Conservation (phyloP, 2,329 filamentous ascomycete species). For the Dothiorella sarmentorum region DNA sequence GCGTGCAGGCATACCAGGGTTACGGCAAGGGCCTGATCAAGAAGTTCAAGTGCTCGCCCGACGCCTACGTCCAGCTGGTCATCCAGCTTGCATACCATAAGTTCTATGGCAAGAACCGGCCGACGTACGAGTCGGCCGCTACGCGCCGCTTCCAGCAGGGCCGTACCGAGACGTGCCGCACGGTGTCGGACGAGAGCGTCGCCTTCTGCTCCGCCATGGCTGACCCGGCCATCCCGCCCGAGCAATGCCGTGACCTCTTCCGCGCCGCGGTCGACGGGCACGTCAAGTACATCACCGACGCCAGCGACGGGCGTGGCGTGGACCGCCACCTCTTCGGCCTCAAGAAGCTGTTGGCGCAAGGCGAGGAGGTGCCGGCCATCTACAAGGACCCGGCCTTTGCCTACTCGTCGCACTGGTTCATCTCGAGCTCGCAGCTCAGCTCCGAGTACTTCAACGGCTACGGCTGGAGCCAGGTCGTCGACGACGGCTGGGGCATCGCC, state of each 20-base stretch:
- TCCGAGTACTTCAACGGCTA: slow-evolving; percentile 99
- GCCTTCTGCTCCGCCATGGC: slow-evolving; percentile 86
- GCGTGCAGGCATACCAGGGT: slow-evolving; percentile 92
- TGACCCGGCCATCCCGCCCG: slow-evolving; percentile 61
- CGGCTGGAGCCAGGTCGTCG: slow-evolving; percentile 96
- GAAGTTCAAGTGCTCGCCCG: slow-evolving; percentile 97
- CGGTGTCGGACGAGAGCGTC: slow-evolving; percentile 85
- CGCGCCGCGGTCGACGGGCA: slow-evolving; percentile 77
- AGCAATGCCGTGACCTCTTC: slow-evolving; percentile 71
- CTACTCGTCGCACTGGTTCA: slow-evolving; percentile 85
- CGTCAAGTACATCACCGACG: slow-evolving; percentile 84
- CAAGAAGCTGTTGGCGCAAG: slow-evolving; percentile 80
- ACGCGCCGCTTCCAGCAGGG: slow-evolving; percentile 94
- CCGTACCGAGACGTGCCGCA: slow-evolving; percentile 91
- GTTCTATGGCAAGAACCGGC: slow-evolving; percentile 97
- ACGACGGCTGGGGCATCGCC: slow-evolving; percentile 92
- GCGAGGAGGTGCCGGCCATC: slow-evolving; percentile 75
- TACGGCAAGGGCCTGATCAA: slow-evolving; percentile 99
- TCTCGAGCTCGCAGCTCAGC: slow-evolving; percentile 85
- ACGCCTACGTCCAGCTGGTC: slow-evolving; percentile 97
- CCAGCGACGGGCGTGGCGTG: slow-evolving; percentile 87
- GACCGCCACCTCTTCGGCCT: slow-evolving; percentile 96
- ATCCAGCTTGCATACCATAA: slow-evolving; percentile 98
- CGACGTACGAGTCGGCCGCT: slow-evolving; percentile 95
- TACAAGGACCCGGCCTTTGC: slow-evolving; percentile 82